Evolutionary conservation across 768 basidiomycete species (phyloP).

Genomic region (Mycena leptocephala): DNA sequence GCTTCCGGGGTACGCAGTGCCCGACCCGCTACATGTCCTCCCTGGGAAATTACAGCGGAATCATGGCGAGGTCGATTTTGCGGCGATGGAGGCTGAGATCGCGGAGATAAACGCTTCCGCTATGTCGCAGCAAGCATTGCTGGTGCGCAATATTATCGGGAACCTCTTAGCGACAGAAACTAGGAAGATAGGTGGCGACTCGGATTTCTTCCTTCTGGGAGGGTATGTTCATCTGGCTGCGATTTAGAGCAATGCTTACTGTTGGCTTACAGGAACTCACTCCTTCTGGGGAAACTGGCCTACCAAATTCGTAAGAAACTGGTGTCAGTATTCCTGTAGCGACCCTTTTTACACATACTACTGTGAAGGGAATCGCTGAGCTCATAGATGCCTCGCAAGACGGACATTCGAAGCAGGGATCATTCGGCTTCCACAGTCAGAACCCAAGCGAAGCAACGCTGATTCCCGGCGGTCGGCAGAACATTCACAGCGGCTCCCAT

Average conservation of each 20-base stretch:
- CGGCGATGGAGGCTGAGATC: conserved; percentile 46
- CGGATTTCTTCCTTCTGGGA: conserved; percentile 62
- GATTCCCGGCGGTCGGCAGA: too few species aligned
- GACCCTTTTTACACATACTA: conserved; percentile 59
- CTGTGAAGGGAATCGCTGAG: conserved; percentile 57
- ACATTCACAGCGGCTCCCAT: not conserved
- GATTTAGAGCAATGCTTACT: not conserved
- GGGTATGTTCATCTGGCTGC: conserved; percentile 26
- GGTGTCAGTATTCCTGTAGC: conserved; percentile 55
- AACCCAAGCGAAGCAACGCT: conserved; percentile 30
- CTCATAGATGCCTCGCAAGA: conserved; percentile 50
- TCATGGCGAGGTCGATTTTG: conserved; percentile 50
- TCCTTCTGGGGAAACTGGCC: conserved; percentile 61
- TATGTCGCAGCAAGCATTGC: conserved; percentile 50
- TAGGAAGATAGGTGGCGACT: conserved; percentile 47
- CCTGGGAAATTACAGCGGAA: conserved; percentile 38
- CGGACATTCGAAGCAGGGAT: not conserved
- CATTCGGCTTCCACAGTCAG: not conserved
- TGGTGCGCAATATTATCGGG: conserved; percentile 56
- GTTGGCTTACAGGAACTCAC: conserved; percentile 49
- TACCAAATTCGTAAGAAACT: conserved; percentile 58
- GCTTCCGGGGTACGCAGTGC: conserved; percentile 60
- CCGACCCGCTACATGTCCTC: conserved; percentile 54
- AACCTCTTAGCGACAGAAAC: conserved; percentile 51
- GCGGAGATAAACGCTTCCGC: conserved; percentile 37